These are phyloP conservation scores for Cunninghamia lanceolata DNA, from an alignment of 75 land plant genomes.

Conservation along the genomic window DNA sequence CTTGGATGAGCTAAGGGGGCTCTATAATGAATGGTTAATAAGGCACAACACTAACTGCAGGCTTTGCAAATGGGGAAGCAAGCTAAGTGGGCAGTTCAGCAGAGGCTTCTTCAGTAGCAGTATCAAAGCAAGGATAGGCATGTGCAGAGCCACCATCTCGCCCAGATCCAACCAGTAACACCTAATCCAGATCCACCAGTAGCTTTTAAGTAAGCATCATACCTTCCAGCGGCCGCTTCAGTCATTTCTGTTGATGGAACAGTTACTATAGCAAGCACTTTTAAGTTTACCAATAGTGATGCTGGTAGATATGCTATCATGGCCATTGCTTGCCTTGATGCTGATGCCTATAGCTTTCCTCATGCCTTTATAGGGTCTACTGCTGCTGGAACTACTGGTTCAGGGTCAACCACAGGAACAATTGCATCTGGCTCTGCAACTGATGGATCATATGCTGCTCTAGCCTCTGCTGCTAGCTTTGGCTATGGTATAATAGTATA, in stretches of 20 bases:
- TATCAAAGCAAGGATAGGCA: constrained; percentile 4
- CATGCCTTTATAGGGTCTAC: too few species aligned
- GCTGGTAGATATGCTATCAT: not conserved
- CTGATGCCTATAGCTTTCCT: too few species aligned
- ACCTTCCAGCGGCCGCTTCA: not conserved
- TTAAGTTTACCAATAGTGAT: not conserved
- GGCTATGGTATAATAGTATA: not conserved
- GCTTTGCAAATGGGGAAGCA: too few species aligned
- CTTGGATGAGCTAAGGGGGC: too few species aligned
- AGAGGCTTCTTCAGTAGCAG: too few species aligned
- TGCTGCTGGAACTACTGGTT: too few species aligned
- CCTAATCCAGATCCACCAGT: not conserved
- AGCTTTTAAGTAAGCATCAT: not conserved
- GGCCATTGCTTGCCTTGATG: not conserved
- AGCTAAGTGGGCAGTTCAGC: too few species aligned
- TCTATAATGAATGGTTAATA: too few species aligned
- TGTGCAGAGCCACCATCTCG: constrained; percentile 1
- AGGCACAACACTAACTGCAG: too few species aligned
- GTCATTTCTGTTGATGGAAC: constrained; percentile 5
- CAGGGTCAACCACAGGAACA: too few species aligned
- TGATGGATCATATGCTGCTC: not conserved
- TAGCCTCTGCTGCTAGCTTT: not conserved
- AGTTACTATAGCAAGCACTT: not conserved
- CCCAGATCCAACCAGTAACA: constrained; percentile 2
- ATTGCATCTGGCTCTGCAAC: too few species aligned